A percentile compares a stretch with the other conserved stretches of the same genome.
Evolutionary conservation across 805 yeast genomes (phyloP).

Genomic region (Henningerozyma blattae): DNA sequence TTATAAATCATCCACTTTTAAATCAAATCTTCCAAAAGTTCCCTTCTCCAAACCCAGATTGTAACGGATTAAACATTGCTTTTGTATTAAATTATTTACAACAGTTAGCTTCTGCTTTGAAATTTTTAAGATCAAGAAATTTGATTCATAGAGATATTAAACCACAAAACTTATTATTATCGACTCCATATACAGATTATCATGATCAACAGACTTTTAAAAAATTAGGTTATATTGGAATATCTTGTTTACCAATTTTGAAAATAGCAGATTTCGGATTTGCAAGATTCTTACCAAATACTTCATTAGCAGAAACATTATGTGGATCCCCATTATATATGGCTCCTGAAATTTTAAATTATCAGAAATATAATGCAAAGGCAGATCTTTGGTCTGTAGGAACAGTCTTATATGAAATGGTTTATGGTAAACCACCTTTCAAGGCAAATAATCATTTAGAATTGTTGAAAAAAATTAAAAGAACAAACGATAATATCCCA

Average conservation of each 20-base stretch:
- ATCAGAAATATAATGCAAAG: constrained; percentile 92
- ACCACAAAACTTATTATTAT: constrained; percentile 67
- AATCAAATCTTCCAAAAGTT: constrained; percentile 65
- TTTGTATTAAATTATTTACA: constrained; percentile 75
- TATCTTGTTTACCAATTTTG: constrained; percentile 79
- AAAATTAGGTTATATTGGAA: constrained; percentile 52
- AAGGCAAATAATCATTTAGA: constrained; percentile 90
- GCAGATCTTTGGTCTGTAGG: constrained; percentile 99
- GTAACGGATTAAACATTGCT: constrained; percentile 69
- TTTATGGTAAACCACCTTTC: constrained; percentile 93
- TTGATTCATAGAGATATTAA: constrained; percentile 88
- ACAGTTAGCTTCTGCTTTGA: constrained; percentile 75
- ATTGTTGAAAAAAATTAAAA: constrained; percentile 73
- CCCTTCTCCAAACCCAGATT: constrained; percentile 63
- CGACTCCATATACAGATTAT: constrained; percentile 57
- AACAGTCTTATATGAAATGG: constrained; percentile 90
- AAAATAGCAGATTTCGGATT: constrained; percentile 97
- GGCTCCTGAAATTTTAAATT: constrained; percentile 95
- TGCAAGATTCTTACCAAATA: constrained; percentile 86
- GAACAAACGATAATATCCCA: constrained; percentile 60
- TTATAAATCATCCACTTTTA: constrained; percentile 65
- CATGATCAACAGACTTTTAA: constrained; percentile 44
- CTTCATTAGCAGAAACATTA: constrained; percentile 90
- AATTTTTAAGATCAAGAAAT: constrained; percentile 70
- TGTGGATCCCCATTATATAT: constrained; percentile 97